These are phyloP conservation scores for Xylaria sp. DNA, from an alignment of 495 filamentous ascomycete genomes.

Conservation along the genomic window DNA sequence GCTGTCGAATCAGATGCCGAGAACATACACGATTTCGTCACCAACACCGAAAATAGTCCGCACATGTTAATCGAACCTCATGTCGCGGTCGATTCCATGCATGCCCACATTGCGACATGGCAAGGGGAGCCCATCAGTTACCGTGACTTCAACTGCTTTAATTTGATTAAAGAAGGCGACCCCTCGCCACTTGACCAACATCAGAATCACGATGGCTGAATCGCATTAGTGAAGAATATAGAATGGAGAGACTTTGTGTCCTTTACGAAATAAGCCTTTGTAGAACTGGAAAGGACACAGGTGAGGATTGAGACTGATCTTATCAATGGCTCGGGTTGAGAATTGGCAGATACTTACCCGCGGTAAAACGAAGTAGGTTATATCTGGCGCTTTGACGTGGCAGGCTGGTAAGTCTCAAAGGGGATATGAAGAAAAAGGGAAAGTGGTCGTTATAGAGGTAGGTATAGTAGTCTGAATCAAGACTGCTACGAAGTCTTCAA, in stretches of 20 bases:
- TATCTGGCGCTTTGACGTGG: background rate
- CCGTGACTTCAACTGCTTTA: background rate
- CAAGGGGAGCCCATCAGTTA: background rate
- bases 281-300: background rate
- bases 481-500: background rate
- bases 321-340: background rate
- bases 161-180: background rate
- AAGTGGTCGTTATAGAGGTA: background rate
- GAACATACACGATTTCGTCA: background rate
- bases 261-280: background rate
- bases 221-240: background rate
- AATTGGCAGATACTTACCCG: background rate
- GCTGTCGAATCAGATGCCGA: constrained; percentile 9
- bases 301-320: background rate
- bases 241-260: background rate
- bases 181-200: constrained; percentile 3
- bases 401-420: background rate
- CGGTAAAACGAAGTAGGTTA: no score
- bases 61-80: background rate
- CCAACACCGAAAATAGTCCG: background rate
- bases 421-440: background rate
- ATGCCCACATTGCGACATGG: background rate
- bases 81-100: background rate
- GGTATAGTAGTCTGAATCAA: background rate
- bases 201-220: background rate